phyloP scores from a whole-genome alignment of 2,329 filamentous ascomycete genomes.

The Metarhizium album region DNA sequence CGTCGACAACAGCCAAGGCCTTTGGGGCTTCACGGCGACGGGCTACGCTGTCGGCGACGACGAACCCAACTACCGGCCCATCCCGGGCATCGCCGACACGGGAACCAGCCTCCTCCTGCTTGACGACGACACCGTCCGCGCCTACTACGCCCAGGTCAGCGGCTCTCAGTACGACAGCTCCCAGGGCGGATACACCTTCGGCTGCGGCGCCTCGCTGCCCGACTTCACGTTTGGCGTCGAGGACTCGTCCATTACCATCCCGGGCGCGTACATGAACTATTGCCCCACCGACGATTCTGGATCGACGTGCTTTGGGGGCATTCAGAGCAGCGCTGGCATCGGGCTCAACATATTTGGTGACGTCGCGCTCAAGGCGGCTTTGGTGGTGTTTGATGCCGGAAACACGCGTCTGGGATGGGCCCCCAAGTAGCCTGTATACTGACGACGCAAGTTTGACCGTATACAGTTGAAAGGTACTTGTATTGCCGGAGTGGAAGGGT shows the following conservation, averaged over 20 bases:
- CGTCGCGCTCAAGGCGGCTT: slow-evolving; percentile 48
- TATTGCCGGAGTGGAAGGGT: no score
- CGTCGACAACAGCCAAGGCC: slow-evolving; percentile 51
- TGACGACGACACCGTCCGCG: slow-evolving; percentile 36
- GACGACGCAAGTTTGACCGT: no score
- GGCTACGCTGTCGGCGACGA: slow-evolving; percentile 13
- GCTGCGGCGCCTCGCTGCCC: slow-evolving; percentile 32
- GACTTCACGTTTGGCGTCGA: slow-evolving; percentile 45
- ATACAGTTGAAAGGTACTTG: no score
- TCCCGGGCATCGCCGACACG: slow-evolving; percentile 41
- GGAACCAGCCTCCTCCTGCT: slow-evolving; percentile 54
- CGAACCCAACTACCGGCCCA: slow-evolving; percentile 23
- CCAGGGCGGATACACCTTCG: slow-evolving; percentile 32
- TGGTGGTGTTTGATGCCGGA: slow-evolving; percentile 44
- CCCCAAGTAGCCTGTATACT: not conserved
- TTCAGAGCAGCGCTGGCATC: slow-evolving; percentile 42
- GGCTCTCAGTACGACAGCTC: slow-evolving; percentile 23
- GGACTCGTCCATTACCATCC: slow-evolving; percentile 42
- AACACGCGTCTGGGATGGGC: slow-evolving; percentile 38
- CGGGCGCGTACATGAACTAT: slow-evolving; percentile 43
- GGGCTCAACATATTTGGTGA: slow-evolving; percentile 49
- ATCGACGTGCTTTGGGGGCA: slow-evolving; percentile 51
- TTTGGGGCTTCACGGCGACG: slow-evolving; percentile 39
- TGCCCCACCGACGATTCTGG: slow-evolving; percentile 29
- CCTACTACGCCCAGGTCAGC: slow-evolving; percentile 34